Base-by-base conservation (phyloP, 306 rosid genomes). In the Sindora glabra region DNA sequence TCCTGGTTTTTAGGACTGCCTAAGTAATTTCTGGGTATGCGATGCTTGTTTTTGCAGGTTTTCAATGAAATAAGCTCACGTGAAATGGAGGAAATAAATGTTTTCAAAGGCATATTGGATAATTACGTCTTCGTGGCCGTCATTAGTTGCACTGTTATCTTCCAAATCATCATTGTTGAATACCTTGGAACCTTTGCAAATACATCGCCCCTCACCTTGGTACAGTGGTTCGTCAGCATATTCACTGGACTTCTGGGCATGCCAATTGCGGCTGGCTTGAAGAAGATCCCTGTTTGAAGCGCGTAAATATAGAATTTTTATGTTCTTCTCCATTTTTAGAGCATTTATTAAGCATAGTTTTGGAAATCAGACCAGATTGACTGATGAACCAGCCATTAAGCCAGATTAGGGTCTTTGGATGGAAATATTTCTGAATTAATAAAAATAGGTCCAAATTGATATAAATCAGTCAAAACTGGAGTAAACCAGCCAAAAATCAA, bases 61-160 rank as follows among this genome's bases (percentile, higher is more conserved):
- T 92, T 92, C 24, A 92, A 92, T 22, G 96, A 89, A 76, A 68
- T 92, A 74, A 92, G 86, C 83, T 92, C 99, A 2, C 95, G 99
- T n/a, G 96, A 92, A 64, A 89, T 89, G 99, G 99, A 92, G 71
- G 59, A 92, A 45, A 69, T 83, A 62, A 36, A 89, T 48, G 96
- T 92, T 29, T 77, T 92, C 44, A 84, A 70, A 74, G 99, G 95
- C 47, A 89, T 92, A 54, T 63, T 92, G 52, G 68, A 82, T 41
- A 92, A 86, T 33, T 56, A 89, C 53, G 99, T 92, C 8, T 92
- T 92, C 41, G 89, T 81, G 42, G 68, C 26, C 11, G 96, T 92
- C 5, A 64, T 92, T 59, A 13, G 80, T 39, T 37, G 73, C 73
- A 92, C 96, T 32, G 49, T 80, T 24, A 1, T 89, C 58, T 92